These are phyloP conservation scores for Tephrocybe sp. DNA, from an alignment of 768 basidiomycete genomes.

Conservation along the genomic window DNA sequence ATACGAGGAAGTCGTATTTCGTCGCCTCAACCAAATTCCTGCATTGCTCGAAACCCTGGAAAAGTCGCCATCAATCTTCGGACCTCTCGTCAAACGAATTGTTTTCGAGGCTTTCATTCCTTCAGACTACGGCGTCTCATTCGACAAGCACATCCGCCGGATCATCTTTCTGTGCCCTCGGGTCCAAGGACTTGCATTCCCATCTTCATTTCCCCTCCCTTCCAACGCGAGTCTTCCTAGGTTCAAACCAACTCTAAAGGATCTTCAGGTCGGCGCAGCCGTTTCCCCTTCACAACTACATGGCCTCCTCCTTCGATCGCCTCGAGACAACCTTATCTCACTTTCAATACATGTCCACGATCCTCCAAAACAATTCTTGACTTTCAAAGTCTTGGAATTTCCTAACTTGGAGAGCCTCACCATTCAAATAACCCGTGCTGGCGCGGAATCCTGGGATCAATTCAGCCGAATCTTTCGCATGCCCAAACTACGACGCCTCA, in stretches of 20 bases:
- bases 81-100: constrained; percentile 13
- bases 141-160: constrained; percentile 9
- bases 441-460: background rate
- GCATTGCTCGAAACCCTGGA: constrained; percentile 20
- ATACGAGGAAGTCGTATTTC: constrained; percentile 26
- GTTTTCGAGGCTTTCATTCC: constrained; percentile 13
- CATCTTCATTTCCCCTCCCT: constrained; percentile 7
- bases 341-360: constrained; percentile 11
- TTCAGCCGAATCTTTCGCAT: constrained; percentile 1
- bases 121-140: constrained; percentile 10
- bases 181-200: background rate
- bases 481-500: constrained; percentile 10
- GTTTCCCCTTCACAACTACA: background rate
- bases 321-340: constrained; percentile 3
- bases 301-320: background rate
- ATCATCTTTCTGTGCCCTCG: constrained; percentile 11
- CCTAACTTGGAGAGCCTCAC: constrained; percentile 11
- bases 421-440: constrained; percentile 1
- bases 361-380: background rate
- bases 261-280: constrained; percentile 1
- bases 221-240: constrained; percentile 5
- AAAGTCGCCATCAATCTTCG: constrained; percentile 3
- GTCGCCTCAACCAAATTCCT: constrained; percentile 21
- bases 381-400: background rate
- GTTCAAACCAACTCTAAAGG: constrained; percentile 4